Evolutionary conservation across 768 basidiomycete species (phyloP).

Genomic region (Tulasnella sp.): DNA sequence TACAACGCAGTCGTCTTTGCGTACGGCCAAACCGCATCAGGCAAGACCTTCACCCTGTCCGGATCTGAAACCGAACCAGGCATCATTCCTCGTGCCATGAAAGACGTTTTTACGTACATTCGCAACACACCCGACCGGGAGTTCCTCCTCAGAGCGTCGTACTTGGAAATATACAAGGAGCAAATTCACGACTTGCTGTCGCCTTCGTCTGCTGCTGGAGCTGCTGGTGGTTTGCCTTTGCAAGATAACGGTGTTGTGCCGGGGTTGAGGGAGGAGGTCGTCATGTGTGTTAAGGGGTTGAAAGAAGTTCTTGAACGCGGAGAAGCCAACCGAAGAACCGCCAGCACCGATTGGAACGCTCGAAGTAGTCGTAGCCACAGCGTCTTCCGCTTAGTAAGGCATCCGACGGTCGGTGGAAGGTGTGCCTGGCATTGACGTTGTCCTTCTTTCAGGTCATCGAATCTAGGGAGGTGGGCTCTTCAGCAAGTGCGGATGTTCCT

Average conservation of each 20-base stretch:
- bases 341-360: constrained; percentile 99
- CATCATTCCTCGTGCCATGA: constrained; percentile 89
- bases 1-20: constrained; percentile 96
- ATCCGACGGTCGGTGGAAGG: background rate
- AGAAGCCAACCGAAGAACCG: constrained; percentile 82
- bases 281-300: constrained; percentile 84
- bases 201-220: constrained; percentile 31
- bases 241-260: constrained; percentile 64
- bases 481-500: background rate
- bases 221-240: constrained; percentile 59
- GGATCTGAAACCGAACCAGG: constrained; percentile 82
- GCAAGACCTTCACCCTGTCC: constrained; percentile 59
- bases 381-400: constrained; percentile 78
- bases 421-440: constrained; percentile 7
- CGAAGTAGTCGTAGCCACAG: constrained; percentile 91
- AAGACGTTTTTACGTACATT: constrained; percentile 85
- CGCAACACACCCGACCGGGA: constrained; percentile 68
- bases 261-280: constrained; percentile 85
- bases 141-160: constrained; percentile 92
- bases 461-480: constrained; percentile 60
- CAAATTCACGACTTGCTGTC: constrained; percentile 80
- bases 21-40: constrained; percentile 81
- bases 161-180: constrained; percentile 98
- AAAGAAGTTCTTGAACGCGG: constrained; percentile 80
- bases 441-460: constrained; percentile 54